Evolutionary conservation across 257 asterid species (phyloP).

Genomic region (Echites panduratus): DNA sequence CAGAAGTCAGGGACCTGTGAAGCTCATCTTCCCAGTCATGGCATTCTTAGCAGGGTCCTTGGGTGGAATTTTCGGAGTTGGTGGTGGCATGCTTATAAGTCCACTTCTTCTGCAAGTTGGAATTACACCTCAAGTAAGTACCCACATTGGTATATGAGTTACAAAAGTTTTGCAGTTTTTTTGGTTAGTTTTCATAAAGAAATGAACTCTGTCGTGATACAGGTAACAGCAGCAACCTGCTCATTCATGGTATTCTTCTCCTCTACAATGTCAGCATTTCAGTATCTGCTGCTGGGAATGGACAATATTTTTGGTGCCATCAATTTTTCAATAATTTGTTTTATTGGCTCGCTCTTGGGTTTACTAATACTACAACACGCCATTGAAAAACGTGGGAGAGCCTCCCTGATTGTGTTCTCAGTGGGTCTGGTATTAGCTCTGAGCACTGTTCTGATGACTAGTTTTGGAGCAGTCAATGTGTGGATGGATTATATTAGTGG

Average conservation of each 20-base stretch:
- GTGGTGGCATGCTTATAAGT: conserved; percentile 92
- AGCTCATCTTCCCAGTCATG: conserved; percentile 62
- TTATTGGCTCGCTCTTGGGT: conserved; percentile 53
- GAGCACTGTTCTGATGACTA: conserved; percentile 70
- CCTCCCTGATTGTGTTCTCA: conserved; percentile 79
- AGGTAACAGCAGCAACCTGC: conserved; percentile 89
- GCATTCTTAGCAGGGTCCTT: conserved; percentile 72
- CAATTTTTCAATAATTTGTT: conserved; percentile 50
- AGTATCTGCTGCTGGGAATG: conserved; percentile 73
- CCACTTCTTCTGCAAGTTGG: conserved; percentile 84
- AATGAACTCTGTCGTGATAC: conserved; percentile 1
- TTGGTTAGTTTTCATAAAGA: too few relatives aligned
- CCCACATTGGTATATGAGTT: too few relatives aligned
- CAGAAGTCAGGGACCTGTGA: conserved; percentile 17
- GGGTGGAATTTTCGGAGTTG: conserved; percentile 88
- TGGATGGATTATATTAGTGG: conserved; percentile 67
- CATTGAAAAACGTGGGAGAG: conserved; percentile 56
- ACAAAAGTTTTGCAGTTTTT: not conserved
- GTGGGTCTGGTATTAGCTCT: conserved; percentile 78
- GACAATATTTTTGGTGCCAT: conserved; percentile 44
- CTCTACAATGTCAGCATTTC: conserved; percentile 81
- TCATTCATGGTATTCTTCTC: conserved; percentile 92
- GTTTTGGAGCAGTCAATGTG: conserved; percentile 64
- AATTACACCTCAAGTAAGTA: conserved; percentile 66
- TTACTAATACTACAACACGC: conserved; percentile 57